phyloP scores from a whole-genome alignment of 176 grass and related monocot species.

The Aegilops sharonensis region DNA sequence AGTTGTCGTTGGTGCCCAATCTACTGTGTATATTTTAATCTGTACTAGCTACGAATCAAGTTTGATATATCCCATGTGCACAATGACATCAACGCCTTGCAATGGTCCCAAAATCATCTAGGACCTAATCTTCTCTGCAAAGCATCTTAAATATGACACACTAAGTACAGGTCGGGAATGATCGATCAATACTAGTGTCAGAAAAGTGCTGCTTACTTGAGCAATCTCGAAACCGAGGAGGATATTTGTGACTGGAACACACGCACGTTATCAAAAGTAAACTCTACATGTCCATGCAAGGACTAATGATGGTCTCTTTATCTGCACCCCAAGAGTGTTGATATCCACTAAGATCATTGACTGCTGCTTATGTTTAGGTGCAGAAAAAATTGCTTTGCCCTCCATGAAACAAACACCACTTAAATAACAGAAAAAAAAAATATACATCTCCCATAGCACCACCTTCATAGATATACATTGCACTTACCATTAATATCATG shows the following conservation, averaged over 20 bases:
- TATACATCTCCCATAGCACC: not conserved
- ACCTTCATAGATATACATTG: not conserved
- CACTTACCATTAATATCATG: no score
- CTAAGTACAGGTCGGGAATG: no score
- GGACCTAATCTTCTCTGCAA: no score
- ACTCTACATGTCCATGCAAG: conserved; percentile 89
- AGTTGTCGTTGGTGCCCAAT: no score
- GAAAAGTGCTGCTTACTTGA: conserved; percentile 56
- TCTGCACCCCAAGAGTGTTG: conserved; percentile 70
- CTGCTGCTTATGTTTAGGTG: conserved; percentile 82
- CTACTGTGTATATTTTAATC: no score
- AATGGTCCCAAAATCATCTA: no score
- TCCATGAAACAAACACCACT: conserved; percentile 36
- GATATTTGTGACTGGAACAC: conserved; percentile 73
- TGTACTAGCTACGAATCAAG: no score
- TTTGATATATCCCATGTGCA: no score
- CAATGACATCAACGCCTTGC: no score
- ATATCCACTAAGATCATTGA: conserved; percentile 92
- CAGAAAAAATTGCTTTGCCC: conserved; percentile 82
- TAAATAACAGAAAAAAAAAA: not conserved
- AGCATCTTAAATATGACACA: no score
- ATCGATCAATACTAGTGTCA: not conserved
- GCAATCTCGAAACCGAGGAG: conserved; percentile 95
- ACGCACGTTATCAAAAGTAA: conserved; percentile 77
- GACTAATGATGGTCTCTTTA: conserved; percentile 80